Conservation (phyloP, 1,284 basidiomycete genomes). For the Ceratobasidium sp. region DNA sequence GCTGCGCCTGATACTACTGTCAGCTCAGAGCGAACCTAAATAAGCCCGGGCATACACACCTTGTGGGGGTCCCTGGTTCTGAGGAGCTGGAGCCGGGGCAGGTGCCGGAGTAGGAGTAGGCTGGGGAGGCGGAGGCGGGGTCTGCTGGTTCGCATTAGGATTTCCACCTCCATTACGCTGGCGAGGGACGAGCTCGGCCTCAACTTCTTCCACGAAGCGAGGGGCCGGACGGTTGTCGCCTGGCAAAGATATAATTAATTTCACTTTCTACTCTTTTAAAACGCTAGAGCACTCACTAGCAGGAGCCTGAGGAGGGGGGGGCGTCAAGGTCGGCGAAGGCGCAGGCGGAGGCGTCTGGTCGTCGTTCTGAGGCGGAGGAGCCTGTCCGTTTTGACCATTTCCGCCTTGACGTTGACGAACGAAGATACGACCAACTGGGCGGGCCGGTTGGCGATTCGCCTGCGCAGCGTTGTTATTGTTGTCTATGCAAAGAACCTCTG, state of each 20-base stretch:
- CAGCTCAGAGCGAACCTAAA: too few species aligned
- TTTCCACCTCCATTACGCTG: background rate
- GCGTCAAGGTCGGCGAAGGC: background rate
- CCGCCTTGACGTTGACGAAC: conserved; percentile 9
- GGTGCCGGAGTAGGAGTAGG: background rate
- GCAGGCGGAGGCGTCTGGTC: background rate
- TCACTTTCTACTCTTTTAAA: background rate
- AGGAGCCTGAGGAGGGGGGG: background rate
- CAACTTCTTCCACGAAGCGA: background rate
- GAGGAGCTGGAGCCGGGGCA: background rate
- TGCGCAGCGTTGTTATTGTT: background rate
- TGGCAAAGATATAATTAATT: background rate
- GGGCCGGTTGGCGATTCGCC: background rate
- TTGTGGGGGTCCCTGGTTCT: background rate
- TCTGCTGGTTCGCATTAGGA: background rate
- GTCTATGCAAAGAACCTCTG: background rate
- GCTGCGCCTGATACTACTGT: too few species aligned
- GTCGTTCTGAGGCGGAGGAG: background rate
- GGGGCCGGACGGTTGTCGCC: background rate
- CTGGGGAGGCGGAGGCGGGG: background rate
- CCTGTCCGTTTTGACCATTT: conserved; percentile 1
- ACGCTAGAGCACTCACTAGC: background rate
- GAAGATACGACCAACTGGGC: background rate
- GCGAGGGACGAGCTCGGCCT: background rate
- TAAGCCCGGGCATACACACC: too few species aligned